Evolutionary conservation across 169 alveolate species (phyloP).

Genomic region (Amoebophrya sp.): DNA sequence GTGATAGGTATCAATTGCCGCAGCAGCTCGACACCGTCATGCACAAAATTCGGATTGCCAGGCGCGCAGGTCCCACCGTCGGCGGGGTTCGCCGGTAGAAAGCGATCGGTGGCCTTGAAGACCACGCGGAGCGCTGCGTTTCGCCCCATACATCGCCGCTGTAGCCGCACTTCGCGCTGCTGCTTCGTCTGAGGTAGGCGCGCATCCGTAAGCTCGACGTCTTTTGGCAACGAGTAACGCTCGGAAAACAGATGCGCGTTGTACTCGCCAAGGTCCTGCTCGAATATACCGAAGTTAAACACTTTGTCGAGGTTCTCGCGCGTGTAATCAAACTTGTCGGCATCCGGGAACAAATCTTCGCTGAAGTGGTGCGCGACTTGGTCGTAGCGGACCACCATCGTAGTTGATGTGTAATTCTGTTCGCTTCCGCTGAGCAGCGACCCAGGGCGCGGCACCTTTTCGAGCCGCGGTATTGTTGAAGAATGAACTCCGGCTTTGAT

Average conservation of each 20-base stretch:
- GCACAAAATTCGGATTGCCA: not conserved
- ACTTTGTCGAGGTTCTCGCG: not conserved
- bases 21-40: not conserved
- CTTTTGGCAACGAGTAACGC: too few species aligned
- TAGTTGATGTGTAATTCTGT: too few species aligned
- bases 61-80: too few species aligned
- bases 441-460: too few species aligned
- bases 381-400: not conserved
- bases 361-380: not conserved
- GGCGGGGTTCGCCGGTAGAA: too few species aligned
- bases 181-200: too few species aligned
- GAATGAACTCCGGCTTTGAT: too few species aligned
- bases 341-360: not conserved
- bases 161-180: too few species aligned
- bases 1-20: not conserved
- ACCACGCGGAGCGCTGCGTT: not conserved
- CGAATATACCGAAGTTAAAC: not conserved
- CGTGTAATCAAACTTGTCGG: not conserved
- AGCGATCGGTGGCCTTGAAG: not conserved
- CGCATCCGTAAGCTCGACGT: too few species aligned
- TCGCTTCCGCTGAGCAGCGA: too few species aligned
- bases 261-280: not conserved
- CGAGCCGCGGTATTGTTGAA: too few species aligned
- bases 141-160: not conserved
- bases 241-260: too few species aligned